Base-by-base conservation (phyloP, 2,329 filamentous ascomycete genomes). In the Trichoderma pleuroti region DNA sequence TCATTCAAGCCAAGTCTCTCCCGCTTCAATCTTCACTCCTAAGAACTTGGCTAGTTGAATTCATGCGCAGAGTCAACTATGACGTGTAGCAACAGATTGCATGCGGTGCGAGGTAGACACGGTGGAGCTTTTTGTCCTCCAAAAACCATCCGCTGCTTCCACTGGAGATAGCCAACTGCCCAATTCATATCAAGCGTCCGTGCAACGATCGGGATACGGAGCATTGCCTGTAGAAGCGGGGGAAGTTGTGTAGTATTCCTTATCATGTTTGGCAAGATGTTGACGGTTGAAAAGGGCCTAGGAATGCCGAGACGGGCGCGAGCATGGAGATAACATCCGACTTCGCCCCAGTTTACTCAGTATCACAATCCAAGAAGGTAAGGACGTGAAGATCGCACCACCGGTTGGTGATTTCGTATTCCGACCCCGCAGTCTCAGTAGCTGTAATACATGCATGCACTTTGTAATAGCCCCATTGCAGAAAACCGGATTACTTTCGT, bases 171-270 rank as follows among this genome's bases (percentile, higher is more conserved):
- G 21, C 11, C 28, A 68, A 52, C 66, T 68, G 66, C 66, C 66
- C 54, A 28, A 68, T 68, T 61, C 66, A 68, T 68, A 42, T 61
- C 42, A 68, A 69, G 67, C 46, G 67, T 26, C 46, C 59, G 67
- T 70, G 30, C 54, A 28, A 70, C 24, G 57, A 28, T 70, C 46
- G 59, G 59, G 34, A 46, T 39, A 42, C 66, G 57, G 57, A 54
- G 30, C 26, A 34, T 61, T 11, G 30, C 30, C 11, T 57, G 67
- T 57, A 42, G 59, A 63, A 56, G 67, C 67, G 59, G 67, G 67
- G 67, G 46, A 63, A 4, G n/a, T 52, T 36, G 21, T 36, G 59
- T 54, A 62, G 36, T 54, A 69, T 59, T 61, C 16, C 28, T 49
- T 52, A 49, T 49, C 39, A 46, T 42, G 30, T 28, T 56, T 28